Conservation (phyloP, 176 grass and related monocot species). For the Lolium multiflorum region DNA sequence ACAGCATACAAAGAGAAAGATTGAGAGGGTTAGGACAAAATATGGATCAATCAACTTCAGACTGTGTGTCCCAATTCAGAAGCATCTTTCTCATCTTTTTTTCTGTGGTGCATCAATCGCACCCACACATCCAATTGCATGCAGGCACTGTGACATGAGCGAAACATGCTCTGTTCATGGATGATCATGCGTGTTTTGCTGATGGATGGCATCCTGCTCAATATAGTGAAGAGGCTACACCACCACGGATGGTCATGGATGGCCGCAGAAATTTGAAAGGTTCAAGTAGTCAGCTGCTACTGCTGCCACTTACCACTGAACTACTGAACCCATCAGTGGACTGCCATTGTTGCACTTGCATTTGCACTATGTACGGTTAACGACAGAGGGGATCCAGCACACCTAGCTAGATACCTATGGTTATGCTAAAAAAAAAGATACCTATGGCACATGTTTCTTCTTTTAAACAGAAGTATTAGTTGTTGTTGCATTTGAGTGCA, state of each 20-base stretch:
- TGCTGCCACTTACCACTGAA: constrained; percentile 30
- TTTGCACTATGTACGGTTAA: constrained; percentile 29
- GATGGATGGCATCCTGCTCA: constrained; percentile 20
- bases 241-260: constrained; percentile 8
- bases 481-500: neutral
- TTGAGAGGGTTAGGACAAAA: neutral
- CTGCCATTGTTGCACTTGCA: constrained; percentile 31
- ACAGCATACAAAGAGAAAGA: neutral
- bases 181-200: constrained; percentile 14
- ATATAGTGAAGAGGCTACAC: constrained; percentile 25
- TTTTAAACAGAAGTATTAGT: neutral
- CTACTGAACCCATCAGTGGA: constrained; percentile 38
- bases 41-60: neutral
- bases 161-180: neutral
- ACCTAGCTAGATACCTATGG: constrained; percentile 40
- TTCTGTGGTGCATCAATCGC: neutral
- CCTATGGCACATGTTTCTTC: too few species aligned
- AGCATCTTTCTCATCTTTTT: constrained; percentile 8
- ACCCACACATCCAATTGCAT: neutral
- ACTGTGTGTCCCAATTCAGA: neutral
- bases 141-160: neutral
- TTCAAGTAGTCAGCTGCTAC: constrained; percentile 36
- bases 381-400: neutral
- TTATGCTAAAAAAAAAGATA: too few species aligned
- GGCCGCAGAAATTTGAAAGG: constrained; percentile 38